Percentiles rank a stretch among this genome's conserved stretches.
phyloP scores from a whole-genome alignment of 2,329 filamentous ascomycete genomes.

The Sarocladium brachiariae region DNA sequence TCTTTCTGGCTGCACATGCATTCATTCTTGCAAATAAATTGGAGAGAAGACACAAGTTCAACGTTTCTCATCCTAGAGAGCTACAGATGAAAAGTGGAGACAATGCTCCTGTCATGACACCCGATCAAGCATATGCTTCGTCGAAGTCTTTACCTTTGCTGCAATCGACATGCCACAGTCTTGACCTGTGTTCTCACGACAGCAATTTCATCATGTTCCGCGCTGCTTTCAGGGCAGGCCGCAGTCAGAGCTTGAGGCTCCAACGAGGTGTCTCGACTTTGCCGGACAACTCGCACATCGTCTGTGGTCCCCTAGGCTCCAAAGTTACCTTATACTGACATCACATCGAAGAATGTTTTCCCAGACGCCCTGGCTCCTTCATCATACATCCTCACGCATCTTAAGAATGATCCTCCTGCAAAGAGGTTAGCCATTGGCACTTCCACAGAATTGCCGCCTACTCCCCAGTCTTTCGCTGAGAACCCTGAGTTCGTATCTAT shows the following conservation, averaged over 20 bases:
- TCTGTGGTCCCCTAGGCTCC: conserved; percentile 34
- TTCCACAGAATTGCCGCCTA: conserved; percentile 52
- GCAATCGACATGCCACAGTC: neutral
- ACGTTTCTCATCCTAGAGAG: no score
- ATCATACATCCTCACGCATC: conserved; percentile 50
- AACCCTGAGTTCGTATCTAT: conserved; percentile 55
- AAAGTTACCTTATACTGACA: neutral
- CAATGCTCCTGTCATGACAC: neutral
- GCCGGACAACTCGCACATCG: conserved; percentile 46
- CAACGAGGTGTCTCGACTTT: conserved; percentile 38
- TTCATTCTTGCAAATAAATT: no score
- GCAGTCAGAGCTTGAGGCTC: conserved; percentile 15
- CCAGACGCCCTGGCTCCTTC: conserved; percentile 37
- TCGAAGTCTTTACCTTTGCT: neutral
- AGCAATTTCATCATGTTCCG: neutral
- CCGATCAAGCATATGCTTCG: neutral
- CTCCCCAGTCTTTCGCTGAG: conserved; percentile 50
- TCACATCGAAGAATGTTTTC: conserved; percentile 48
- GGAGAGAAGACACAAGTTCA: no score
- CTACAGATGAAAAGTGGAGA: neutral
- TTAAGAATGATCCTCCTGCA: conserved; percentile 50
- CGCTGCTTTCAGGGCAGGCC: conserved; percentile 16
- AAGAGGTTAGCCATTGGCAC: conserved; percentile 51
- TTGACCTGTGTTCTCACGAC: neutral
- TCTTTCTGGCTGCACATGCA: no score